Percentiles rank a stretch among this genome's conserved stretches.
phyloP scores from a whole-genome alignment of 2,329 filamentous ascomycete genomes.

The Talaromyces sp. region DNA sequence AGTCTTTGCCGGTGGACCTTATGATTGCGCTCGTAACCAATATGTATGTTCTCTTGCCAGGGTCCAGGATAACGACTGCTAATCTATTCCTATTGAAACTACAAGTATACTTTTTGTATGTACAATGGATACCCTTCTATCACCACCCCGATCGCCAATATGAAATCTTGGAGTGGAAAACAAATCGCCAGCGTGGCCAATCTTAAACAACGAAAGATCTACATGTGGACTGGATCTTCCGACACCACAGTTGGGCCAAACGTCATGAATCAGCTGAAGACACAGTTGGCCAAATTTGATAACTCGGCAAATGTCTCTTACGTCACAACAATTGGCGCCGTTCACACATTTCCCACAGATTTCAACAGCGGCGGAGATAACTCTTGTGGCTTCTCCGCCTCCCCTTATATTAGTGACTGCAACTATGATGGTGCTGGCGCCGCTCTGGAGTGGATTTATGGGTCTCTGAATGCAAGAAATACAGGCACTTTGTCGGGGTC shows the following conservation, averaged over 20 bases:
- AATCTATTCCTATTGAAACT: neutral
- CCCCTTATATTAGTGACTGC: constrained; percentile 22
- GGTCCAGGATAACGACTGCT: too few species aligned
- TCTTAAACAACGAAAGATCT: constrained; percentile 18
- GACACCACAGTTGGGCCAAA: constrained; percentile 21
- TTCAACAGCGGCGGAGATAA: constrained; percentile 21
- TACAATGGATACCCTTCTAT: constrained; percentile 21
- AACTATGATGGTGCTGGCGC: constrained; percentile 22
- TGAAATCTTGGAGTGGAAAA: constrained; percentile 21
- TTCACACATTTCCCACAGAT: constrained; percentile 22
- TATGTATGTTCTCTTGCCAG: neutral
- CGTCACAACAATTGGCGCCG: constrained; percentile 17
- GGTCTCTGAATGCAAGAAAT: constrained; percentile 15
- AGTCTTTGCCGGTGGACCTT: constrained; percentile 22
- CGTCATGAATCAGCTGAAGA: constrained; percentile 21
- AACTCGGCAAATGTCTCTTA: constrained; percentile 14
- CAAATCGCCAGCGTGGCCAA: constrained; percentile 18
- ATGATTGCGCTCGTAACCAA: constrained; percentile 21
- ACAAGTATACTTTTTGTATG: constrained; percentile 21
- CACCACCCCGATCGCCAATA: constrained; percentile 19
- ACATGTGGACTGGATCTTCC: constrained; percentile 18
- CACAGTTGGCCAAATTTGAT: constrained; percentile 17
- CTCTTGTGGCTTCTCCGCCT: constrained; percentile 13
- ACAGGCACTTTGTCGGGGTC: constrained; percentile 14
- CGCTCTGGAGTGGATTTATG: constrained; percentile 21